Conservation (phyloP, 805 yeast species). For the Candida khao-thaluensis region DNA sequence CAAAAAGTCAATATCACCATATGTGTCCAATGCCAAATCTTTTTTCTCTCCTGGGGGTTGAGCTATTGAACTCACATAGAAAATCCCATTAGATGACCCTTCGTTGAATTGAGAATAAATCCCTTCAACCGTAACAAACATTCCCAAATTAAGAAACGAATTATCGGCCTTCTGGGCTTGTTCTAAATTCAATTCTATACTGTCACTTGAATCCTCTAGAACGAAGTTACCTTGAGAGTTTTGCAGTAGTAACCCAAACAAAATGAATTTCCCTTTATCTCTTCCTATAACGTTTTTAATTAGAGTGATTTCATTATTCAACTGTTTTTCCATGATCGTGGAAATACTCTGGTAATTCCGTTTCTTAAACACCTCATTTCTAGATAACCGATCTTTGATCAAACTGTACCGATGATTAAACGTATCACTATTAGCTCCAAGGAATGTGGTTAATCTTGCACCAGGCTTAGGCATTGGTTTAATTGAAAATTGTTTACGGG, state of each 20-base stretch:
- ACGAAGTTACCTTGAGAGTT: slow-evolving; percentile 67
- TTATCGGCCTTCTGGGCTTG: slow-evolving; percentile 64
- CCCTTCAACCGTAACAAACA: slow-evolving; percentile 81
- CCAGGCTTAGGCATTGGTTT: slow-evolving; percentile 7
- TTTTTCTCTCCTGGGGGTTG: slow-evolving; percentile 90
- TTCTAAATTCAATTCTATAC: slow-evolving; percentile 62
- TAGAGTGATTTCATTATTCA: slow-evolving; percentile 51
- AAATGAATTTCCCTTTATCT: slow-evolving; percentile 68
- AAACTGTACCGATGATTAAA: slow-evolving; percentile 59
- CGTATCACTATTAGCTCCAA: slow-evolving; percentile 32
- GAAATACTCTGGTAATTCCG: slow-evolving; percentile 43
- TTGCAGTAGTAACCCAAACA: slow-evolving; percentile 73
- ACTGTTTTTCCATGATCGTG: slow-evolving; percentile 33
- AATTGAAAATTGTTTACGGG: slow-evolving; percentile 60
- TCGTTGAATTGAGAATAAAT: slow-evolving; percentile 68
- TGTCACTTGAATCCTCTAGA: slow-evolving; percentile 79
- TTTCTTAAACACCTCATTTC: slow-evolving; percentile 74
- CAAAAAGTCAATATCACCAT: slow-evolving; percentile 75
- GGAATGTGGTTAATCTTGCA: slow-evolving; percentile 17
- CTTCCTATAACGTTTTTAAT: slow-evolving; percentile 87
- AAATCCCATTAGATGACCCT: slow-evolving; percentile 39
- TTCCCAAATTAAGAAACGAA: slow-evolving; percentile 70
- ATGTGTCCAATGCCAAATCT: slow-evolving; percentile 60
- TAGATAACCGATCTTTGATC: slow-evolving; percentile 64
- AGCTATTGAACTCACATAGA: slow-evolving; percentile 72